A percentile compares a stretch with the other conserved stretches of the same genome.
Evolutionary conservation across 805 yeast genomes (phyloP).

Genomic region (Hanseniaspora lachancei): DNA sequence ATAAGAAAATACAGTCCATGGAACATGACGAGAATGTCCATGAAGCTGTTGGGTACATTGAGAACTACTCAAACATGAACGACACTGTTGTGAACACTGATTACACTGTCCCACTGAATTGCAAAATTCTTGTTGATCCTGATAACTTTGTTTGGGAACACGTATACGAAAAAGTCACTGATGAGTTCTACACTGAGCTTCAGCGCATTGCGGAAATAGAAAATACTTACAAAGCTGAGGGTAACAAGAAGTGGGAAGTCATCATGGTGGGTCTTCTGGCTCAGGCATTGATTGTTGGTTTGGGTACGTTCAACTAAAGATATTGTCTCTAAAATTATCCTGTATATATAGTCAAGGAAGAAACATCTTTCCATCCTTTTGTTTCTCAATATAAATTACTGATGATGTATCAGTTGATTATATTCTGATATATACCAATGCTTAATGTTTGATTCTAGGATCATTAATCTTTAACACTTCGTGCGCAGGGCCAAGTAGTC

Average conservation of each 20-base stretch:
- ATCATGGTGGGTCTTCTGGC: conserved; percentile 7
- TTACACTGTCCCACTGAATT: conserved; percentile 6
- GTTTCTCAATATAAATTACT: neutral
- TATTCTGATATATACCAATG: neutral
- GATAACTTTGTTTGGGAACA: neutral
- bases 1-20: neutral
- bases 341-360: neutral
- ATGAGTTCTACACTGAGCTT: conserved; percentile 9
- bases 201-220: neutral
- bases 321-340: neutral
- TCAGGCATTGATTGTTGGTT: conserved; percentile 3
- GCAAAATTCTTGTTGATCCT: conserved; percentile 5
- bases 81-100: neutral
- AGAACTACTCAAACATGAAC: neutral
- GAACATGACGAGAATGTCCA: neutral
- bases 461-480: conserved; percentile 76
- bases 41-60: neutral
- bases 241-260: conserved; percentile 6
- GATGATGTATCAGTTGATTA: neutral
- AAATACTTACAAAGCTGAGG: neutral
- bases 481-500: conserved; percentile 88
- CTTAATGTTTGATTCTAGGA: conserved; percentile 38
- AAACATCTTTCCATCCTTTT: neutral
- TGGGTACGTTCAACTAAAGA: conserved; percentile 5
- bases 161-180: conserved; percentile 1